phyloP scores from a whole-genome alignment of 1,284 basidiomycete species.

The Ganoderma leucocontextum region DNA sequence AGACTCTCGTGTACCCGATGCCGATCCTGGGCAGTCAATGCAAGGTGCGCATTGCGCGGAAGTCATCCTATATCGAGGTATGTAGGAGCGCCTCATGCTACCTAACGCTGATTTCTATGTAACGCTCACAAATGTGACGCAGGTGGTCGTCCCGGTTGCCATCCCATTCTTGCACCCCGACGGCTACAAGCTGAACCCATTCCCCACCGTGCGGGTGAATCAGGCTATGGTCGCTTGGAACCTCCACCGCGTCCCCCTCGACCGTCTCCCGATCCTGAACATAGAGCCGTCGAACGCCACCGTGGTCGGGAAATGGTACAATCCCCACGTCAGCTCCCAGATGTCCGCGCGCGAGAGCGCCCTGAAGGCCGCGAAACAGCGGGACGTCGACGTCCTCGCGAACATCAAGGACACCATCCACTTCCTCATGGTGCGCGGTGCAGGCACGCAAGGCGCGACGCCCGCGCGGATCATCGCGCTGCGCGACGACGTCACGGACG shows the following conservation, averaged over 20 bases:
- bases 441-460: slow-evolving; percentile 33
- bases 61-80: slow-evolving; percentile 64
- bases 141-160: slow-evolving; percentile 41
- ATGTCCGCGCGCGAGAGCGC: slow-evolving; percentile 44
- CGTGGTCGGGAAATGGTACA: slow-evolving; percentile 40
- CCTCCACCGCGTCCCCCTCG: slow-evolving; percentile 49
- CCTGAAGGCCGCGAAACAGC: slow-evolving; percentile 23
- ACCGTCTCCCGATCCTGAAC: slow-evolving; percentile 45
- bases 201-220: slow-evolving; percentile 40
- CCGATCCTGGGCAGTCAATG: slow-evolving; percentile 41
- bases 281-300: slow-evolving; percentile 13
- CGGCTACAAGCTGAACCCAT: slow-evolving; percentile 41
- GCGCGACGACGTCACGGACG: slow-evolving; percentile 33
- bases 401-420: slow-evolving; percentile 46
- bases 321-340: slow-evolving; percentile 41
- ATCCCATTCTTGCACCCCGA: slow-evolving; percentile 37
- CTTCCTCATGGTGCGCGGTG: slow-evolving; percentile 38
- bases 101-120: no score
- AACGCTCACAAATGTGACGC: slow-evolving; percentile 15
- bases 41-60: slow-evolving; percentile 56
- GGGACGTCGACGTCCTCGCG: slow-evolving; percentile 35
- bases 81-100: no score
- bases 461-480: slow-evolving; percentile 43
- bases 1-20: slow-evolving; percentile 45
- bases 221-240: slow-evolving; percentile 43